Percentiles rank a stretch among this genome's conserved stretches.
Conservation (phyloP, 805 yeast species). For the Teunomyces tritomae region DNA sequence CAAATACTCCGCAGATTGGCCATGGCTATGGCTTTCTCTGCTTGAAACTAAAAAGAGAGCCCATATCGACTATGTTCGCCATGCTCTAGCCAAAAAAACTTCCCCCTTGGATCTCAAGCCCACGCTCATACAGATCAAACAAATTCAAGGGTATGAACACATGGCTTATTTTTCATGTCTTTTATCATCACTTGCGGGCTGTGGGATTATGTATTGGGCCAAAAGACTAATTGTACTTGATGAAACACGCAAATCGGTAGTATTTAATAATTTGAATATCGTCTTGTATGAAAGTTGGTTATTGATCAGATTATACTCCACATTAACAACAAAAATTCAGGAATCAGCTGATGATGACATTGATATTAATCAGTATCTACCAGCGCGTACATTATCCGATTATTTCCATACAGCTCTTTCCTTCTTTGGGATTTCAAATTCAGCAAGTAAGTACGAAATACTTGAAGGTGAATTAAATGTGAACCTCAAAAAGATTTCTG, state of each 20-base stretch:
- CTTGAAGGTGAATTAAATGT: not conserved
- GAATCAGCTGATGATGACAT: not conserved
- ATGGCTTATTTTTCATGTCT: conserved; percentile 25
- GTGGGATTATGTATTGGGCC: conserved; percentile 26
- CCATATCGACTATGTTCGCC: conserved; percentile 15
- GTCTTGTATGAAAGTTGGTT: conserved; percentile 35
- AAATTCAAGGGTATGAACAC: conserved; percentile 14
- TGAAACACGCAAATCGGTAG: conserved; percentile 20
- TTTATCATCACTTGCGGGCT: conserved; percentile 24
- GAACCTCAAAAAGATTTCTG: conserved; percentile 7
- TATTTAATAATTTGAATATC: conserved; percentile 38
- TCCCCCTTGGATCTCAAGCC: not conserved
- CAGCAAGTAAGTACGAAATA: not conserved
- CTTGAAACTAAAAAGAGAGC: conserved; percentile 16
- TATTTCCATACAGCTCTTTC: not conserved
- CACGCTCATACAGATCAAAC: conserved; percentile 8
- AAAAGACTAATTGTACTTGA: conserved; percentile 25
- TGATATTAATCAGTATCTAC: not conserved
- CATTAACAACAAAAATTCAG: conserved; percentile 6
- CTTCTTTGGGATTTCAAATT: not conserved
- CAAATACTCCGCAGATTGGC: conserved; percentile 38
- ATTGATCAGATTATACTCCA: conserved; percentile 22
- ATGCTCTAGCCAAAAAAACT: not conserved
- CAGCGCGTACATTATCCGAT: not conserved
- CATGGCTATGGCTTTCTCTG: conserved; percentile 38